These are phyloP conservation scores for Chlorella sp. DNA, from an alignment of 139 green algal genomes.

Conservation along the genomic window DNA sequence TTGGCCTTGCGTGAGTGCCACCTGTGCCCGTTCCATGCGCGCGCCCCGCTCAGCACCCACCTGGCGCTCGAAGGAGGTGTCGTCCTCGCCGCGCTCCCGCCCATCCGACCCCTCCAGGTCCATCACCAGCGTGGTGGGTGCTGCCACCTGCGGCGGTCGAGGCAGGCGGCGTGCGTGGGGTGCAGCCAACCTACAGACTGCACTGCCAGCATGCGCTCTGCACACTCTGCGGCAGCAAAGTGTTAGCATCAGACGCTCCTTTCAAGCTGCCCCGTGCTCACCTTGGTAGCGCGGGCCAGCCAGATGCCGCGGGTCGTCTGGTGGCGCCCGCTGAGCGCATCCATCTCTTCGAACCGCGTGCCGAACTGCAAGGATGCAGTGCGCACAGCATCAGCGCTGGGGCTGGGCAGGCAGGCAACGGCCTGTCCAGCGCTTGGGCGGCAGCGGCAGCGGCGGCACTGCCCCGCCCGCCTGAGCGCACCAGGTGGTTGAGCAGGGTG, in stretches of 20 bases:
- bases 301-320: constrained; percentile 95
- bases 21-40: too few species aligned
- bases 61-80: constrained; percentile 97
- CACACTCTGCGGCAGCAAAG: too few species aligned
- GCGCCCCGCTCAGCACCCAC: too few species aligned
- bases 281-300: constrained; percentile 75
- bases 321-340: constrained; percentile 83
- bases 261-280: constrained; percentile 36
- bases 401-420: not conserved
- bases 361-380: constrained; percentile 76
- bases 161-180: too few species aligned
- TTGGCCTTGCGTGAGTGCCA: too few species aligned
- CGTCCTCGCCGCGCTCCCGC: constrained; percentile 90
- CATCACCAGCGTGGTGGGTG: constrained; percentile 86
- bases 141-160: constrained; percentile 13
- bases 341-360: constrained; percentile 96
- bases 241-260: too few species aligned
- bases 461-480: constrained; percentile 39
- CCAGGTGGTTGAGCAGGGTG: constrained; percentile 91
- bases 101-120: constrained; percentile 94
- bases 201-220: too few species aligned
- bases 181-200: too few species aligned
- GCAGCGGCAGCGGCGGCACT: not conserved
- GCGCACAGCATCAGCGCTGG: not conserved
- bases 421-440: not conserved